phyloP scores from a whole-genome alignment of 1,139 yeast species.

The Arxiozyma bovina region DNA sequence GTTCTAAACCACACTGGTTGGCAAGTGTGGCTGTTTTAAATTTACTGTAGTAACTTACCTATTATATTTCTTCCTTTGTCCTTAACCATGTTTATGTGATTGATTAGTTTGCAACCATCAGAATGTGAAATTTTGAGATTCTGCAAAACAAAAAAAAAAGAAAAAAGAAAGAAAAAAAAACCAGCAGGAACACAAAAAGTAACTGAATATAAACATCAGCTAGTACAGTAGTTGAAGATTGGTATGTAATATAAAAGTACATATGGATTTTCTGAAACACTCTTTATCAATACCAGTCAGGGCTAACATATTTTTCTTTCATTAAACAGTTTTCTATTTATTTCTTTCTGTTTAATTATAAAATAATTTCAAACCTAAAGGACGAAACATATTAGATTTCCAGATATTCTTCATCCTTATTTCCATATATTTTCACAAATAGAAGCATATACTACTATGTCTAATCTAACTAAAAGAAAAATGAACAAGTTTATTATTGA shows the following conservation, averaged over 20 bases:
- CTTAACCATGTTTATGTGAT: background rate
- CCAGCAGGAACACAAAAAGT: background rate
- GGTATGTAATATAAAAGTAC: too few species aligned
- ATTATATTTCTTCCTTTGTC: background rate
- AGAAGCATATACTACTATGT: background rate
- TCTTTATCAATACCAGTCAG: too few species aligned
- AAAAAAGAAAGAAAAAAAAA: too few species aligned
- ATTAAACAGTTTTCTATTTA: background rate
- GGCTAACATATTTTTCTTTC: background rate
- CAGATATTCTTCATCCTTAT: too few species aligned
- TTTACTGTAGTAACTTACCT: background rate
- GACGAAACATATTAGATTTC: background rate
- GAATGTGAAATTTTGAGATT: background rate
- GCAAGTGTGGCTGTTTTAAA: background rate
- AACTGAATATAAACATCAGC: background rate
- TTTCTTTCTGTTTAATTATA: too few species aligned
- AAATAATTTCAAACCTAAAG: background rate
- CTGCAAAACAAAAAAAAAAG: too few species aligned
- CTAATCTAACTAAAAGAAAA: constrained; percentile 5
- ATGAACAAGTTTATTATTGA: background rate
- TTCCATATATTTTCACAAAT: background rate
- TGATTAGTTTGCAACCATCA: background rate
- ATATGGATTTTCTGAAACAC: too few species aligned
- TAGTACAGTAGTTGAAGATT: background rate
- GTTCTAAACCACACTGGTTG: too few species aligned